Conservation (phyloP, 257 asterid species). For the Marsdenia floribunda region DNA sequence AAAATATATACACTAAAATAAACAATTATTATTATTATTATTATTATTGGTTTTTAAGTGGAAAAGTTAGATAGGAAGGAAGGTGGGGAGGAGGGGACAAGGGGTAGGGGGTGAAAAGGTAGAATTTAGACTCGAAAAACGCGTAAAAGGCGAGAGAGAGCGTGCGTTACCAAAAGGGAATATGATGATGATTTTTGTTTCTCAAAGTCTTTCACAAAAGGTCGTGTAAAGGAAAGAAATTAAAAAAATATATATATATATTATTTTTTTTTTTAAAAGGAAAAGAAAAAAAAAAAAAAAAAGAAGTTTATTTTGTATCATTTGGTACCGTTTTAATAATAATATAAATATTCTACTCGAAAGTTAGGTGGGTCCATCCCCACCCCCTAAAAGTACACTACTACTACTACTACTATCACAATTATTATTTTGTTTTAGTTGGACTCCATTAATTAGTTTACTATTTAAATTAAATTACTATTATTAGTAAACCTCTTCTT, state of each 20-base stretch:
- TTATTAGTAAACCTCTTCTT: too few species aligned
- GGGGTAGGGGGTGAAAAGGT: conserved; percentile 34
- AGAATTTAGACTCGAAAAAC: conserved; percentile 42
- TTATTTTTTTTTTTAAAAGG: not conserved
- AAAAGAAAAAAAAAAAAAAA: conserved; percentile 20
- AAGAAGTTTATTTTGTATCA: conserved; percentile 25
- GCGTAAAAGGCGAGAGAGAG: conserved; percentile 85
- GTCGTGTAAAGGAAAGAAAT: conserved; percentile 20
- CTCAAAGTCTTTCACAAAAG: conserved; percentile 40
- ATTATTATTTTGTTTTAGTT: not conserved
- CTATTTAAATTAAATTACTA: not conserved
- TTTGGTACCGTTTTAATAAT: conserved; percentile 25
- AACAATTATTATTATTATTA: too few species aligned
- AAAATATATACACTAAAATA: too few species aligned
- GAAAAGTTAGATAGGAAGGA: too few species aligned
- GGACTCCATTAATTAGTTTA: not conserved
- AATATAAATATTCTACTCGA: conserved; percentile 9
- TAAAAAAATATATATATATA: not conserved
- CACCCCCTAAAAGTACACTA: not conserved
- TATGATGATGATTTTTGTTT: conserved; percentile 53
- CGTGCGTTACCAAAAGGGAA: conserved; percentile 79
- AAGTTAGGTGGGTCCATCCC: not conserved
- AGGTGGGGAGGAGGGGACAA: not conserved
- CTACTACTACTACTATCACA: not conserved
- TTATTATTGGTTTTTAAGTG: too few species aligned